Conservation (phyloP, 2,329 filamentous ascomycete genomes). For the Microdochium nivale region DNA sequence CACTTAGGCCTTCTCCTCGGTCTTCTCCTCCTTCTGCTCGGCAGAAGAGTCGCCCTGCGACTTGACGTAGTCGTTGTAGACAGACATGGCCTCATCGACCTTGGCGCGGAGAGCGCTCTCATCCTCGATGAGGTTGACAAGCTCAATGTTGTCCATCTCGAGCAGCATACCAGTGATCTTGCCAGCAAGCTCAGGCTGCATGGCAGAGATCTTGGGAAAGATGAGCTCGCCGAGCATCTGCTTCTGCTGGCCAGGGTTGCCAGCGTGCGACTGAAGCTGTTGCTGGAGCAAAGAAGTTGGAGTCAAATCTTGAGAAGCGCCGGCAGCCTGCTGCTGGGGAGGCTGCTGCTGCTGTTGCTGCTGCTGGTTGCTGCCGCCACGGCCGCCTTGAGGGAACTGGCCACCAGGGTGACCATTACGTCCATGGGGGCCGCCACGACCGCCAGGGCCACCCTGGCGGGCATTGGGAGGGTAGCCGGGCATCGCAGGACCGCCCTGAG, state of each 20-base stretch:
- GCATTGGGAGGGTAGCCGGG: slow-evolving; percentile 50
- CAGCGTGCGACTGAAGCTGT: slow-evolving; percentile 43
- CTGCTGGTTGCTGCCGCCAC: slow-evolving; percentile 30
- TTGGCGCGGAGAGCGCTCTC: slow-evolving; percentile 83
- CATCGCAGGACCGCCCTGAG: slow-evolving; percentile 51
- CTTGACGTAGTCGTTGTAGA: slow-evolving; percentile 99
- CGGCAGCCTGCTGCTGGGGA: slow-evolving; percentile 18
- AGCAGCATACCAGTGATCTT: slow-evolving; percentile 99
- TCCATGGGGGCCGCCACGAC: slow-evolving; percentile 34
- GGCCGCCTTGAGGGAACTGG: slow-evolving; percentile 40
- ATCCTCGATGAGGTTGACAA: slow-evolving; percentile 87
- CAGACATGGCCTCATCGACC: slow-evolving; percentile 93
- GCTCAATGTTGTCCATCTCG: slow-evolving; percentile 96
- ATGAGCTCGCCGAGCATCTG: slow-evolving; percentile 96
- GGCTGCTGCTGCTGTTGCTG: slow-evolving; percentile 16
- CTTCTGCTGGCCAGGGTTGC: slow-evolving; percentile 75
- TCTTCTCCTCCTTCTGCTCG: slow-evolving; percentile 42
- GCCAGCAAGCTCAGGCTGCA: slow-evolving; percentile 91
- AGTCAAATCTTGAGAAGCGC: slow-evolving; percentile 24
- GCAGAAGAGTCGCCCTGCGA: slow-evolving; percentile 44
- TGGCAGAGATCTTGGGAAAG: slow-evolving; percentile 94
- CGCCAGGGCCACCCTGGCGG: slow-evolving; percentile 24
- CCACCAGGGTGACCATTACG: slow-evolving; percentile 31
- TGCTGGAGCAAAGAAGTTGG: slow-evolving; percentile 40
- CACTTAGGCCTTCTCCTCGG: slow-evolving; percentile 42